phyloP scores from a whole-genome alignment of 2,329 filamentous ascomycete species.

The Nemania diffusa region DNA sequence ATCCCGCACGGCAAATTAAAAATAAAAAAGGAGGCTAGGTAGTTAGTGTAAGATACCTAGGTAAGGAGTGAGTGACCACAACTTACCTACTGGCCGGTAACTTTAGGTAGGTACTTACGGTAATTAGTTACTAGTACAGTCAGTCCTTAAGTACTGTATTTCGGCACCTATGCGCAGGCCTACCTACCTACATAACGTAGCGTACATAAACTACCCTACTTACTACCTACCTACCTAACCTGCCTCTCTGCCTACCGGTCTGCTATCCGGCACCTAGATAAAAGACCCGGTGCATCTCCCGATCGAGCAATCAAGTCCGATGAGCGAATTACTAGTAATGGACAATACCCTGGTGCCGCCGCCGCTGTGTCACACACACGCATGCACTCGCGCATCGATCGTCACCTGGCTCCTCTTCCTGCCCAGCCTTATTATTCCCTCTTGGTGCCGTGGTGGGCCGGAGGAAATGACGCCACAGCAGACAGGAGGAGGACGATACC shows the following conservation, averaged over 20 bases:
- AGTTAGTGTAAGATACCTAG: too few species aligned
- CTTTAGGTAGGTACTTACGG: too few species aligned
- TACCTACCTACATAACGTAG: neutral
- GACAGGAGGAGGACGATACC: too few species aligned
- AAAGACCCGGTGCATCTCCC: conserved; percentile 30
- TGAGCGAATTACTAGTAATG: conserved; percentile 25
- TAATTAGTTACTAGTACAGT: too few species aligned
- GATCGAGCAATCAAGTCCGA: conserved; percentile 36
- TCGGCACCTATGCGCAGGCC: too few species aligned
- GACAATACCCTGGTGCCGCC: conserved; percentile 7
- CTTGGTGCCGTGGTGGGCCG: neutral
- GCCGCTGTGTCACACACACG: conserved; percentile 24
- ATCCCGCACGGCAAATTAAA: too few species aligned
- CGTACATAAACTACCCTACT: neutral
- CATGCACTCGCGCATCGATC: conserved; percentile 18
- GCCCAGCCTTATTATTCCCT: conserved; percentile 3
- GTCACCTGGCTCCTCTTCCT: conserved; percentile 11
- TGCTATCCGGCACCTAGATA: conserved; percentile 18
- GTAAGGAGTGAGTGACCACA: too few species aligned
- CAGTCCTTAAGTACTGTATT: too few species aligned
- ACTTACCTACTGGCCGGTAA: too few species aligned
- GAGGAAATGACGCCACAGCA: neutral
- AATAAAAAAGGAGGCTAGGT: too few species aligned
- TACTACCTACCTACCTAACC: neutral
- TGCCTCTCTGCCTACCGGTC: neutral